A percentile compares a stretch with the other conserved stretches of the same genome.
Evolutionary conservation across 2,329 filamentous ascomycete species (phyloP).

Genomic region (Didymella lethalis): DNA sequence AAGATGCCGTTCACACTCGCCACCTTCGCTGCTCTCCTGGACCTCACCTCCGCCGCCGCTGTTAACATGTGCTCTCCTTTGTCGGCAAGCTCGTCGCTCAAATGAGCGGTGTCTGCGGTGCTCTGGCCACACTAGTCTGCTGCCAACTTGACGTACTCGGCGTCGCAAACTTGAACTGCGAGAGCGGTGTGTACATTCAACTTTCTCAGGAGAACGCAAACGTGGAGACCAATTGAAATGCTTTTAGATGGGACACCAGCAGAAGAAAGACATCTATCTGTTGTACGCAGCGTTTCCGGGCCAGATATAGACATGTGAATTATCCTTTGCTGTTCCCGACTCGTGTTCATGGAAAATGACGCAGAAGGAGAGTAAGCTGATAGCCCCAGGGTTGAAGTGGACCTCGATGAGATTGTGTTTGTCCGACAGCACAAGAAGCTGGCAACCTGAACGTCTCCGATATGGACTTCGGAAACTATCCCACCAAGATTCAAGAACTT

Average conservation of each 20-base stretch:
- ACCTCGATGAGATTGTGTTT: too few relatives aligned
- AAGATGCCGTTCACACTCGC: conserved; percentile 27
- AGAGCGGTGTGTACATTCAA: conserved; percentile 23
- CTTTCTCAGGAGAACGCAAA: background rate
- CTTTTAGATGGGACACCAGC: background rate
- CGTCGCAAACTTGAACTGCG: conserved; percentile 29
- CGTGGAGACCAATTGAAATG: background rate
- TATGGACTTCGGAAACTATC: too few relatives aligned
- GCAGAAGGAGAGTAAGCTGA: too few relatives aligned
- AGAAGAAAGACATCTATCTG: too few relatives aligned
- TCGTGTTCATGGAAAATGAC: too few relatives aligned
- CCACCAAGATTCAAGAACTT: too few relatives aligned
- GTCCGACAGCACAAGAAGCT: too few relatives aligned
- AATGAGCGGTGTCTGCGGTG: conserved; percentile 26
- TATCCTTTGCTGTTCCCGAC: too few relatives aligned
- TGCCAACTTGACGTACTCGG: conserved; percentile 31
- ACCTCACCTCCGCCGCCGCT: conserved; percentile 24
- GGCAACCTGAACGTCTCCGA: too few relatives aligned
- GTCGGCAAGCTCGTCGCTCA: conserved; percentile 14
- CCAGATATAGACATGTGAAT: too few relatives aligned
- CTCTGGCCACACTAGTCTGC: conserved; percentile 25
- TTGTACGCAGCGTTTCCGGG: too few relatives aligned
- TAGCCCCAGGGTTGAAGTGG: too few relatives aligned
- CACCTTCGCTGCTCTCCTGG: conserved; percentile 21
- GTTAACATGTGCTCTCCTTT: conserved; percentile 12